Conservation (phyloP, 768 basidiomycete genomes). For the Serendipita vermifera region DNA sequence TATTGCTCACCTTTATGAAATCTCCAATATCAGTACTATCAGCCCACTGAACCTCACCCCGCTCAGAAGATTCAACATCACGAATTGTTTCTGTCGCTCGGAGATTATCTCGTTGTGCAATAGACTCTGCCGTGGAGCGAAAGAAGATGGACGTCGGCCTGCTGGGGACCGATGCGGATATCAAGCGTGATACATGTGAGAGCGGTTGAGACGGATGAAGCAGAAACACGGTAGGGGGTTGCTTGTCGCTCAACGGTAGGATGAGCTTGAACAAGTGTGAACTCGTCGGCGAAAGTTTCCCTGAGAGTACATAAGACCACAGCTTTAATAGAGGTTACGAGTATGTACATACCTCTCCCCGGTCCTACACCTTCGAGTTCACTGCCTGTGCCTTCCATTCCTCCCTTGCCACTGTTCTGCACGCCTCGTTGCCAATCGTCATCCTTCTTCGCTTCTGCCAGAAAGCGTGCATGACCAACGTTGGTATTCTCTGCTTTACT, state of each 20-base stretch:
- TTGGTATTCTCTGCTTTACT: slow-evolving; percentile 26
- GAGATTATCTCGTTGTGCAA: neutral
- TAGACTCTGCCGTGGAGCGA: neutral
- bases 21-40: slow-evolving; percentile 52
- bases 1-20: slow-evolving; percentile 41
- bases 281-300: slow-evolving; percentile 47
- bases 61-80: neutral
- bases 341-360: slow-evolving; percentile 11
- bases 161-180: slow-evolving; percentile 29
- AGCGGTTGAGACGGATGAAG: slow-evolving; percentile 59
- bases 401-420: neutral
- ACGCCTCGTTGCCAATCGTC: slow-evolving; percentile 24
- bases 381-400: slow-evolving; percentile 13
- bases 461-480: slow-evolving; percentile 31
- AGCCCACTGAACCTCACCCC: slow-evolving; percentile 37
- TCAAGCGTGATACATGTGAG: slow-evolving; percentile 47
- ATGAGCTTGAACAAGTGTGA: slow-evolving; percentile 57
- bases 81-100: neutral
- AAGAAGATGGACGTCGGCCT: slow-evolving; percentile 10
- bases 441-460: slow-evolving; percentile 29
- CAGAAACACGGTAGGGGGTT: slow-evolving; percentile 40
- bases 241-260: slow-evolving; percentile 27
- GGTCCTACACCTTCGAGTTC: slow-evolving; percentile 8
- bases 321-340: neutral
- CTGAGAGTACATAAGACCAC: slow-evolving; percentile 20